phyloP scores from a whole-genome alignment of 257 asterid genomes.

The Jacaranda mimosifolia region DNA sequence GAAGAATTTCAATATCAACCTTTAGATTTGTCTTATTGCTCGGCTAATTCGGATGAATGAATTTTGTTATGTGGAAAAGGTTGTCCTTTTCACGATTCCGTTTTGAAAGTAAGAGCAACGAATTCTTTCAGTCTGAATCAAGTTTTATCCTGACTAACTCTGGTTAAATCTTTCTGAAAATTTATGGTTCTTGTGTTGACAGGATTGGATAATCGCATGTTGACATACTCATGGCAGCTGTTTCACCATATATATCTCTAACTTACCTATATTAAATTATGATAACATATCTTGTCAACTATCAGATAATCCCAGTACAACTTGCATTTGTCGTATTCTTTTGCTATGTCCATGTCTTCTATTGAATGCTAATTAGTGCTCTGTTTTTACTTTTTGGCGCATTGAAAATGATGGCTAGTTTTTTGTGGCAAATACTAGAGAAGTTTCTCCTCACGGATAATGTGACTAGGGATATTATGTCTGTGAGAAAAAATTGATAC shows the following conservation, averaged over 20 bases:
- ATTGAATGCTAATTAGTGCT: too few species aligned
- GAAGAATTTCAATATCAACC: neutral
- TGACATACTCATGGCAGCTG: neutral
- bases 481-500: neutral
- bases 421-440: too few species aligned
- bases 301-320: neutral
- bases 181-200: conserved; percentile 9
- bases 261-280: neutral
- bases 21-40: neutral
- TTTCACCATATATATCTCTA: neutral
- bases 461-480: neutral
- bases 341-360: too few species aligned
- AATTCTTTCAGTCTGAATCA: neutral
- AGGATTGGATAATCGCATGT: conserved; percentile 2
- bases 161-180: neutral
- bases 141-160: neutral
- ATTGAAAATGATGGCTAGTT: neutral
- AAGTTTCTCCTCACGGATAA: too few species aligned
- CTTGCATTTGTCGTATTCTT: neutral
- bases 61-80: neutral
- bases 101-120: neutral
- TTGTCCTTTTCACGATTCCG: neutral
- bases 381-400: neutral
- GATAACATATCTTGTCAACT: neutral
- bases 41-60: neutral